phyloP scores from a whole-genome alignment of 495 filamentous ascomycete species.

The Aspergillus sparsus region DNA sequence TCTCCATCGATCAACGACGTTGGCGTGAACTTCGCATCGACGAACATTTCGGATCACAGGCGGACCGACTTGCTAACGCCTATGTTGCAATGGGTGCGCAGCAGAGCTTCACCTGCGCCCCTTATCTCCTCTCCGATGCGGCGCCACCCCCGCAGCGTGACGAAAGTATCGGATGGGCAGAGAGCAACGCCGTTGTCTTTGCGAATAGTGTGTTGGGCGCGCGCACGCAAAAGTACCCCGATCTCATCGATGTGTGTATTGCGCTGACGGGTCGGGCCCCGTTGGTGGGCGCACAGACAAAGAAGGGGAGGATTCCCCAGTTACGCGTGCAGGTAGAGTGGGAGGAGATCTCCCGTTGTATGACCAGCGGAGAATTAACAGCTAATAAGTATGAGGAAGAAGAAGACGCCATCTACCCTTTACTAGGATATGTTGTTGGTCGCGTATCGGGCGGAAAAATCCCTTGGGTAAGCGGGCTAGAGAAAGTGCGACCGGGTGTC shows the following conservation, averaged over 20 bases:
- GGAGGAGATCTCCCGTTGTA: too few relatives aligned
- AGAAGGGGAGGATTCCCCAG: conserved; percentile 16
- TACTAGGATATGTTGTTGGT: conserved; percentile 32
- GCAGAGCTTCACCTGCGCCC: conserved; percentile 37
- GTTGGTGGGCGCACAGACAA: neutral
- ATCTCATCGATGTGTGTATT: conserved; percentile 35
- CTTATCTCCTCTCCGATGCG: conserved; percentile 31
- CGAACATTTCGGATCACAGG: conserved; percentile 15
- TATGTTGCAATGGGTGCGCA: conserved; percentile 35
- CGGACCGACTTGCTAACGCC: conserved; percentile 26
- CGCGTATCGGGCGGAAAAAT: conserved; percentile 23
- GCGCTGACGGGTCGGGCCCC: conserved; percentile 33
- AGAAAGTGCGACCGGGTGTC: conserved; percentile 9
- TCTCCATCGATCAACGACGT: conserved; percentile 34
- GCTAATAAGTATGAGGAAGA: conserved; percentile 1
- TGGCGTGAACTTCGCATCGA: conserved; percentile 30
- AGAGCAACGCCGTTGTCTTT: conserved; percentile 39
- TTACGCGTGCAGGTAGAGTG: neutral
- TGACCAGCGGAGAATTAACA: neutral
- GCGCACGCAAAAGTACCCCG: conserved; percentile 36
- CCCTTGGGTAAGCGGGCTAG: conserved; percentile 30
- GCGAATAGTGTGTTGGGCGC: conserved; percentile 37
- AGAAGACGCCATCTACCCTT: conserved; percentile 33
- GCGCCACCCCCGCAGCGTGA: conserved; percentile 19
- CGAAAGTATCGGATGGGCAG: conserved; percentile 33